Evolutionary conservation across 1,139 yeast genomes (phyloP), one percentile per base, ranked within the genome.

Genomic region (Magnusiomyces paraingens): DNA sequence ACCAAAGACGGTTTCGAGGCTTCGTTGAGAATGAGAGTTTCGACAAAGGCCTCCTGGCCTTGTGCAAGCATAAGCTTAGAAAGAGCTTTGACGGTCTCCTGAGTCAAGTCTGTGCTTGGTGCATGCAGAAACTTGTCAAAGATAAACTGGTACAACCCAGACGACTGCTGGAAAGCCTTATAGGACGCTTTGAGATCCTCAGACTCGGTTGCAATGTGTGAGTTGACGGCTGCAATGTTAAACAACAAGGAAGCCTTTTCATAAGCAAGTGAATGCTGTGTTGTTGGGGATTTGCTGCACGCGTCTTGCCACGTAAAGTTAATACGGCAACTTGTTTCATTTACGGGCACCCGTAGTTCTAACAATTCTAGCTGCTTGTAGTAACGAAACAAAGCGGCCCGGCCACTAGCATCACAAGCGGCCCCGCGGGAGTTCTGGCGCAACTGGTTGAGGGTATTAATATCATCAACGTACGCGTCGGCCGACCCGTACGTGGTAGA

Each of bases 81-180:
- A 54, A 91, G 75, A 50, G 88, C 85, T 51, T 76, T 77, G 18
- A 88, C 81, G 1, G 90, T 83, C 36, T 84, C 81, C 51, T 85
- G 86, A 55, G 80, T 76, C 55, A 91, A 72, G 67, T 93, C 99
- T 2, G 78, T 75, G 5, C 93, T 82, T 0, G 98, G 97, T 0
- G 97, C 95, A 71, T 91, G 95, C 47, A 91, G 72, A 66, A 93
- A 93, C 69, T 86, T 87, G 61, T 87, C 93, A 50, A 84, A 77
- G 39, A 91, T 75, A 61, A 81, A 88, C 58, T 79, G 78, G 63
- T 79, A 85, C 20, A 90, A 77, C 0, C 96, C 95, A 1, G 95
- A 86, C 1, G 96, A 83, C 57, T 83, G 85, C 60, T 89, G 89
- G 61, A 86, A 80, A 51, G 75, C 69, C 51, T 79, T 79, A 59